These are phyloP conservation scores for Exophiala sp. DNA, from an alignment of 2,329 filamentous ascomycete species.

Conservation along the genomic window DNA sequence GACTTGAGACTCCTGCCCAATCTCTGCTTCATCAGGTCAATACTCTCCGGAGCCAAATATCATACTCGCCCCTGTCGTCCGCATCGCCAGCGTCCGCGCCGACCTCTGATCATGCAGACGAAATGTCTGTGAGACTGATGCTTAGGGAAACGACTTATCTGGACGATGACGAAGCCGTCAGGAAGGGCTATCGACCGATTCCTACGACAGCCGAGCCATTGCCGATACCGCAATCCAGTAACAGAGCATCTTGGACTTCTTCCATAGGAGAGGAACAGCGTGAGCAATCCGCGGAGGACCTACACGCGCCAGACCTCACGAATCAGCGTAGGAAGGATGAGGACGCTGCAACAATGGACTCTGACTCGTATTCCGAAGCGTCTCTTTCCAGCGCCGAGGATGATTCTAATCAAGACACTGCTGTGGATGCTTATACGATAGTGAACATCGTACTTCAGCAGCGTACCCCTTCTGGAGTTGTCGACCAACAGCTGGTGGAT, in stretches of 20 bases:
- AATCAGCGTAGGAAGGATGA: background rate
- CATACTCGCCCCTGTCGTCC: conserved; percentile 23
- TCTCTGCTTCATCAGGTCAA: conserved; percentile 49
- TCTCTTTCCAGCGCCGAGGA: conserved; percentile 17
- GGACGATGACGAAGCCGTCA: conserved; percentile 35
- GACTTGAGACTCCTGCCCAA: conserved; percentile 33
- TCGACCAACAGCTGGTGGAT: conserved; percentile 33
- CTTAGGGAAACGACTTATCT: conserved; percentile 46
- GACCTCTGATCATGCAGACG: conserved; percentile 48
- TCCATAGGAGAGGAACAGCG: conserved; percentile 21
- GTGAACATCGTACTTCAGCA: conserved; percentile 29
- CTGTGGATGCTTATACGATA: conserved; percentile 27
- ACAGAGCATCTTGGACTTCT: conserved; percentile 27
- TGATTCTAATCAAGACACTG: conserved; percentile 14
- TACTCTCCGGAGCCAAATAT: conserved; percentile 45
- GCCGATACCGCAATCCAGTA: conserved; percentile 12
- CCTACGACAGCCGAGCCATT: conserved; percentile 11
- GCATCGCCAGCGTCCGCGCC: conserved; percentile 37
- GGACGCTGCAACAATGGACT: background rate
- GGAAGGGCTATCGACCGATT: conserved; percentile 37
- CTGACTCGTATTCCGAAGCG: conserved; percentile 10
- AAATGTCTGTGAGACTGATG: conserved; percentile 56
- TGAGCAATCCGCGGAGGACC: conserved; percentile 7
- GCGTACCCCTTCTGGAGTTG: conserved; percentile 28
- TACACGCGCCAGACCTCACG: background rate